Base-by-base conservation (phyloP, 768 basidiomycete genomes). In the Suillus subalutaceus region DNA sequence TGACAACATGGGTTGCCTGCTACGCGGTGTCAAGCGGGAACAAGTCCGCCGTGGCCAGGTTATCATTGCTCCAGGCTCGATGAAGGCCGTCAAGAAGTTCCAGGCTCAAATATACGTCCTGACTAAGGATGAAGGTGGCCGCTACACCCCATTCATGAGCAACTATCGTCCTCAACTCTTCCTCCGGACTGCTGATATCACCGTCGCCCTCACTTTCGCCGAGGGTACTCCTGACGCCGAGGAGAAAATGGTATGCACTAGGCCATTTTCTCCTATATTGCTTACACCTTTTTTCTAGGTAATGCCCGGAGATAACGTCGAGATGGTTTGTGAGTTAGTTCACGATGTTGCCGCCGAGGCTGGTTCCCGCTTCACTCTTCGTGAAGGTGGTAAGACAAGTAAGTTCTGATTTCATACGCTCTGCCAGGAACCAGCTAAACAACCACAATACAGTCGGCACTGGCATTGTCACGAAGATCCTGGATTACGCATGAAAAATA, bases 261-360 rank as follows among this genome's bases (percentile, higher is more conserved):
- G 50, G 20, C 0, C 52, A 12, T 64, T 62, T 2, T 18, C 16
- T 53, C 9, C 23, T 40, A 57, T 38, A 37, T 67, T 57, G 63
- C 63, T 57, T 32, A 37, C 41, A 40, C 67, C 55, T 43, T 60
- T 20, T 59, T 60, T 13, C 18, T 71, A 92, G 89, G 89, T 98
- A 71, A 96, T 97, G 94, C 97, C 97, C 59, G 97, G 97, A 67
- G 97, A 99, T 82, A 97, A 97, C 73, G 90, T 99, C 63, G 96
- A 97, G 80, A 90, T 99, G 83, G 84, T 93, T 63, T 94, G 93
- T 75, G 82, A 86, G 35, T 85, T 98, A 44, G 85, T 90, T 32
- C 88, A 90, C 72, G 94, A 96, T 73, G 90, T 97, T 68, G 95
- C 95, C 30, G 86, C 92, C 52, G 97, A 98, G 79, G 85, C 88